Base-by-base conservation (phyloP, 1,284 basidiomycete species). In the Chiua sp. region DNA sequence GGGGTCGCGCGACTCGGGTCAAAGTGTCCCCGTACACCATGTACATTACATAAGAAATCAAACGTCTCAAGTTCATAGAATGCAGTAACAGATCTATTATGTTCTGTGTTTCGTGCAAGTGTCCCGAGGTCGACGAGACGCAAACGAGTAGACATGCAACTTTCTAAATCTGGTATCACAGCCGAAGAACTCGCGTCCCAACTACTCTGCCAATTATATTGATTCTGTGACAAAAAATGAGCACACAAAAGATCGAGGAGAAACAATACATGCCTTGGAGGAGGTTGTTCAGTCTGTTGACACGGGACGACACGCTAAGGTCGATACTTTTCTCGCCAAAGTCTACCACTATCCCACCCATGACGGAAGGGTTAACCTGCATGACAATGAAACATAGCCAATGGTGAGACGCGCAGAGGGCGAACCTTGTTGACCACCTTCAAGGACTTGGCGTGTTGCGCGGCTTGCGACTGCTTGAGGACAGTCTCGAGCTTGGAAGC, bases 261-360 rank as follows among this genome's bases (percentile, higher is more conserved):
- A 22, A 53, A 42, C 32, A 35, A 65, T 51, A 57, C 84, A 63
- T 76, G 93, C 93, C 87, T 73, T 91, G 84, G 56, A 98, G 84
- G 71, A 93, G 85, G 67, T 86, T 86, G 85, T 98, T 98, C 76
- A 98, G 87, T 81, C 96, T 96, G 78, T 91, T 97, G 72, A 99
- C 94, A 62, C 94, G 92, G 62, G 92, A 93, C 56, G 90, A 89
- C 57, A 98, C 96, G 69, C 93, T 95, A 65, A 98, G 85, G 80
- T 99, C 98, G 70, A 98, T 92, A 59, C 94, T 96, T 84, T 96
- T 96, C 83, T 98, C 97, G 67, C 95, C 98, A 76, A 99, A 96
- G 81, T 99, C 97, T 58, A 99, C 92, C 60, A 98, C 83, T 63
- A 98, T 80, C 59, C 97, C 97, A 62, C 95, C 96, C 60, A 98